Evolutionary conservation across 2,329 filamentous ascomycete genomes (phyloP), one percentile per base, ranked within the genome.

Genomic region (Pseudocercospora cruenta): DNA sequence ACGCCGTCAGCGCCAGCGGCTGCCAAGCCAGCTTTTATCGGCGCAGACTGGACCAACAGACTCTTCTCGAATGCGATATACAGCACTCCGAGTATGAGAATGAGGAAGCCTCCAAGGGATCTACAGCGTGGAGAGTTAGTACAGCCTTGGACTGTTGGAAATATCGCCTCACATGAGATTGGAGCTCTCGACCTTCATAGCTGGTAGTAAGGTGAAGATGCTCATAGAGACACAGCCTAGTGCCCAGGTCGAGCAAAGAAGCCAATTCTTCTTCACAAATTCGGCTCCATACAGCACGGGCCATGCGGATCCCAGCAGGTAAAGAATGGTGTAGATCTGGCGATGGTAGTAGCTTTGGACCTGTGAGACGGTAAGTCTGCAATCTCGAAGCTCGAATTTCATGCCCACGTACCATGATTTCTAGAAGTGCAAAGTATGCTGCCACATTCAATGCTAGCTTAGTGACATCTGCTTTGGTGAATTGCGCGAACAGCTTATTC

Each of bases 281-380:
- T 83, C 83, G 26, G 85, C 74, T 0, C 95, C 94, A 71, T 95
- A 91, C 0, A 88, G 82, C 0, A 85, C 71, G 0, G 95, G 95
- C 91, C 94, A 99, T 51, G 91, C 83, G 0, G 89, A 87, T 3
- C 88, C 93, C 3, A 94, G 71, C 26, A 94, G 74, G 75, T 94
- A 99, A 63, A 94, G 87, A 0, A 87, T 81, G 0, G 94, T 97
- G 72, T 96, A 90, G 24, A 98, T 88, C 75, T 97, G 91, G 47
- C 95, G 90, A 72, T 94, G 86, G 64, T 96, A 96, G 77, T 99
- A 99, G 59, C 93, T 94, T 80, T 96, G 84, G 22, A 95, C 93
- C 92, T 95, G 53, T 4, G 14, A 12, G 31, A 22, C 16, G 21
- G 22, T 70, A 58, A 63, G 65, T 64, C 43, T 45, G n/a, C 59